phyloP scores from a whole-genome alignment of 306 rosid species.

The Begonia loranthoides region DNA sequence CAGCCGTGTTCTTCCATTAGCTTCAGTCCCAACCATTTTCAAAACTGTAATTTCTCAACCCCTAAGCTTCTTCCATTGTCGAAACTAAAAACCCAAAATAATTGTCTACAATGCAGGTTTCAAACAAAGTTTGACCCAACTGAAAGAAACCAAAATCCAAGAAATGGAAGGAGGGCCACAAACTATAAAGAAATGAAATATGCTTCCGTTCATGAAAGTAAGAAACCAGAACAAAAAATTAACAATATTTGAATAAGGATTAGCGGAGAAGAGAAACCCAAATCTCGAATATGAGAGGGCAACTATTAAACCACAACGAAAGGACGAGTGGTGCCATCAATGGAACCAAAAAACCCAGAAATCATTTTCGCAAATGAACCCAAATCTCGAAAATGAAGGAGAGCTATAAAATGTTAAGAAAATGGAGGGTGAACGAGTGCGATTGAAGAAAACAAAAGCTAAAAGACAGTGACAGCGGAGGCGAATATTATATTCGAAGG shows the following conservation, averaged over 20 bases:
- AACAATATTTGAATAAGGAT: background rate
- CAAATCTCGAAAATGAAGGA: conserved; percentile 11
- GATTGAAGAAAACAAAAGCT: conserved; percentile 8
- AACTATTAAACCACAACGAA: conserved; percentile 6
- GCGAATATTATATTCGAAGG: conserved; percentile 28
- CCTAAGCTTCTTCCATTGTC: conserved; percentile 13
- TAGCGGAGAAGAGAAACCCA: conserved; percentile 1
- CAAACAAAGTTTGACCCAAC: too few species aligned
- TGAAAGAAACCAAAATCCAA: conserved; percentile 2
- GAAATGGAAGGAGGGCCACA: background rate
- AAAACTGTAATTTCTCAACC: conserved; percentile 12
- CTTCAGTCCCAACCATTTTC: conserved; percentile 79
- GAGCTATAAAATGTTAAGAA: conserved; percentile 4
- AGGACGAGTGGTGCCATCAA: background rate
- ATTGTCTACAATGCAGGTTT: too few species aligned
- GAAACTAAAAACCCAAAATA: background rate
- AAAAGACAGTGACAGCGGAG: conserved; percentile 16
- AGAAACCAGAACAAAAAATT: conserved; percentile 2
- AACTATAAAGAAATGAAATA: conserved; percentile 6
- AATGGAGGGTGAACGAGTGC: background rate
- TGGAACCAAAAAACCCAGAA: background rate
- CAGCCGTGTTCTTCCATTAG: conserved; percentile 58
- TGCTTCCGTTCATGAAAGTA: background rate
- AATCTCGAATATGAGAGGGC: conserved; percentile 6
- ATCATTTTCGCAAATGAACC: background rate